Percentiles rank a stretch among this genome's conserved stretches.
Conservation (phyloP, 2,329 filamentous ascomycete species). For the Metarhizium humberi region DNA sequence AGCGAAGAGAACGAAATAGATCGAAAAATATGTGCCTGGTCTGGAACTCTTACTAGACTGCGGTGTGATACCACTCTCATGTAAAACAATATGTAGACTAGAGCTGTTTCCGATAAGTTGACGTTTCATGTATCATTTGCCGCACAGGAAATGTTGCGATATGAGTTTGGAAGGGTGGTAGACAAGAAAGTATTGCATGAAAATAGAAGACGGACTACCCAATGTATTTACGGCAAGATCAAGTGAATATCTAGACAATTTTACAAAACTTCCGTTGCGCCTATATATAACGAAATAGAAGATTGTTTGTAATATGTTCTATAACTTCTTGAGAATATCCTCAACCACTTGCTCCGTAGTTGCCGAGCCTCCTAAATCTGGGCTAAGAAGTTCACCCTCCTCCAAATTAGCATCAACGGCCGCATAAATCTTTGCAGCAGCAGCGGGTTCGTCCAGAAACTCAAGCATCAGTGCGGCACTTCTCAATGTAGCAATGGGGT, state of each 20-base stretch:
- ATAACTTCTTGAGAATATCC: constrained; percentile 79
- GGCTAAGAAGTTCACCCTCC: constrained; percentile 73
- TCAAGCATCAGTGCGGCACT: constrained; percentile 93
- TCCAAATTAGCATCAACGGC: constrained; percentile 86
- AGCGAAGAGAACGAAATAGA: constrained; percentile 44
- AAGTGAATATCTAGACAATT: background rate
- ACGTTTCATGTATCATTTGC: background rate
- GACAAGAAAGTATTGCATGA: background rate
- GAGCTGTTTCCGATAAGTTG: background rate
- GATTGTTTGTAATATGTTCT: constrained; percentile 17
- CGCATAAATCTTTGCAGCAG: constrained; percentile 81
- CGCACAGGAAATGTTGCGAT: background rate
- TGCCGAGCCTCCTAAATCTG: constrained; percentile 82
- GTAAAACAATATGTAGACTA: background rate
- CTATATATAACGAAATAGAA: background rate
- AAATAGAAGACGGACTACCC: background rate
- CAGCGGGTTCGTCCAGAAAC: constrained; percentile 80
- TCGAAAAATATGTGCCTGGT: background rate
- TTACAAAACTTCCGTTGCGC: background rate
- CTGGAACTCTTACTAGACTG: background rate
- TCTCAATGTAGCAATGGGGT: constrained; percentile 89
- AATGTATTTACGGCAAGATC: background rate
- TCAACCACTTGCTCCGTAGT: constrained; percentile 78
- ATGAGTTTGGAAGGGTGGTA: background rate
- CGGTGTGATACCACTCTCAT: background rate